Percentiles rank a stretch among this genome's conserved stretches.
Conservation (phyloP, 164 flowering plant genomes). For the Vitis rotundifolia region DNA sequence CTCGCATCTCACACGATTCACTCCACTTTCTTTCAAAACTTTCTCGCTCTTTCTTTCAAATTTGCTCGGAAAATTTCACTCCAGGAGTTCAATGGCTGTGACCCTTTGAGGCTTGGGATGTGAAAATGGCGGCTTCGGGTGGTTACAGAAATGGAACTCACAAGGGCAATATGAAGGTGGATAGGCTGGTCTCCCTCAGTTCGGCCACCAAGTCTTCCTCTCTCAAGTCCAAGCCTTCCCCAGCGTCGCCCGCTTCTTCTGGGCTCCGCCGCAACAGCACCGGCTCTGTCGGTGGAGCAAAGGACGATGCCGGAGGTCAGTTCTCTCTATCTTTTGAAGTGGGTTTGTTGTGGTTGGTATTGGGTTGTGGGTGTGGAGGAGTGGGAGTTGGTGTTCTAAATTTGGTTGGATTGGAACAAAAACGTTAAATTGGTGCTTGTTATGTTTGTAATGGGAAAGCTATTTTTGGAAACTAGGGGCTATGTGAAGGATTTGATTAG, state of each 20-base stretch:
- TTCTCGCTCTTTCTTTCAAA: not conserved
- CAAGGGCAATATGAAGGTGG: constrained; percentile 34
- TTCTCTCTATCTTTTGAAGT: not conserved
- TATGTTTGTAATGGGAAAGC: no score
- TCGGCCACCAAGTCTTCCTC: constrained; percentile 33
- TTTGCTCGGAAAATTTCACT: not conserved
- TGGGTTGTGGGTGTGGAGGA: not conserved
- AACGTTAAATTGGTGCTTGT: no score
- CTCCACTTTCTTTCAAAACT: not conserved
- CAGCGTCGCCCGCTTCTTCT: constrained; percentile 16
- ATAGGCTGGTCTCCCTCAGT: constrained; percentile 27
- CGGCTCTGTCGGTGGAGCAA: constrained; percentile 34
- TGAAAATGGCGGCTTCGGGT: constrained; percentile 25
- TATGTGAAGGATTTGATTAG: no score
- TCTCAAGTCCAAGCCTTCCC: constrained; percentile 36
- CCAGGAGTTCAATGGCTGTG: no score
- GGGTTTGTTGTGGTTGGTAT: constrained; percentile 1
- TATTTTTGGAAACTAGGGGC: no score
- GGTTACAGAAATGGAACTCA: constrained; percentile 38
- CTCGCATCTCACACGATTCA: constrained; percentile 11
- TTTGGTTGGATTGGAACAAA: no score
- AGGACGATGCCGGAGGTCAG: constrained; percentile 54
- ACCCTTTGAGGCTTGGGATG: not conserved
- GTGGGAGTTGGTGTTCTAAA: no score
- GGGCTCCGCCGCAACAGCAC: constrained; percentile 45